A percentile compares a stretch with the other conserved stretches of the same genome.
Evolutionary conservation across 116 monocot genomes (phyloP).

Genomic region (Cymodocea nodosa): DNA sequence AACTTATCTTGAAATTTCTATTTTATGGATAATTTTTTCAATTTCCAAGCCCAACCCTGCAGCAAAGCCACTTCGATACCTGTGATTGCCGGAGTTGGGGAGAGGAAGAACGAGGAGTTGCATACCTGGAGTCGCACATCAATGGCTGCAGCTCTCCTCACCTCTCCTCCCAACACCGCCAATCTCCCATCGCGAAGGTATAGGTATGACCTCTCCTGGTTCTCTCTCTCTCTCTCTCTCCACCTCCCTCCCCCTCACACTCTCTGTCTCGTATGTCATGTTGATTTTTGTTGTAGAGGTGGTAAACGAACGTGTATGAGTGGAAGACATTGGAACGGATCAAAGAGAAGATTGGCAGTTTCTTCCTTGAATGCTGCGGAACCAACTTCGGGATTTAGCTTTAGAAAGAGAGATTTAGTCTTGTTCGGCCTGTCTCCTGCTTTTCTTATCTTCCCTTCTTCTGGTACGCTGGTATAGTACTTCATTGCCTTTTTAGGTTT

Average conservation of each 20-base stretch:
- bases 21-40: too few species aligned
- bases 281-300: slow-evolving; percentile 10
- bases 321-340: background rate
- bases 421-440: slow-evolving; percentile 29
- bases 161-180: slow-evolving; percentile 10
- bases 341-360: slow-evolving; percentile 9
- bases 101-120: background rate
- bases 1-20: too few species aligned
- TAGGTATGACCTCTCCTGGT: background rate
- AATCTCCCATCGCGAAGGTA: background rate
- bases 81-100: too few species aligned
- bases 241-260: background rate
- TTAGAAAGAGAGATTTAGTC: slow-evolving; percentile 39
- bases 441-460: slow-evolving; percentile 23
- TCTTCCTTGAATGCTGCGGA: slow-evolving; percentile 10
- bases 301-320: background rate
- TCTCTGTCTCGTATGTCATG: background rate
- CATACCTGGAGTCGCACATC: background rate
- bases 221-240: background rate
- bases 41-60: too few species aligned
- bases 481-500: background rate
- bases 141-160: slow-evolving; percentile 31
- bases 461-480: slow-evolving; percentile 14
- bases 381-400: slow-evolving; percentile 12
- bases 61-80: too few species aligned